These are phyloP conservation scores for Mimosa pudica DNA, from an alignment of 306 rosid species.

Conservation along the genomic window DNA sequence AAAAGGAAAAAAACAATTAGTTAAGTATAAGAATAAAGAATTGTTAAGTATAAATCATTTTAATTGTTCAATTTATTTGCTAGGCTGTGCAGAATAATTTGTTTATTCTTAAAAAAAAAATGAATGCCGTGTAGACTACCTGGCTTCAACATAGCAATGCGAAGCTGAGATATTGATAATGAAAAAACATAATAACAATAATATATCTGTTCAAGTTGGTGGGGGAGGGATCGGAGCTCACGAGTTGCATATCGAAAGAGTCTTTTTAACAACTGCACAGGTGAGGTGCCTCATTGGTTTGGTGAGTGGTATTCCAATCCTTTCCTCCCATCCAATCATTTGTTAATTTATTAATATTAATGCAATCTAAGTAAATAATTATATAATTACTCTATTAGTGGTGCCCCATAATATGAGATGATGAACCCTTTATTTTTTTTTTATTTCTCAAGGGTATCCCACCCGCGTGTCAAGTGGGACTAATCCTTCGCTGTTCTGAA, in stretches of 20 bases:
- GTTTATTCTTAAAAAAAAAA: too few relatives aligned
- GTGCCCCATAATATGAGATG: not conserved
- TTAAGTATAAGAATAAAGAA: too few relatives aligned
- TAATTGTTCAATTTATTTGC: too few relatives aligned
- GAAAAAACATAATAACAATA: too few relatives aligned
- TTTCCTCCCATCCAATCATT: not conserved
- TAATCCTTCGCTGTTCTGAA: too few relatives aligned
- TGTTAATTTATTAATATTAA: not conserved
- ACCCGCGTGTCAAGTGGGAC: too few relatives aligned
- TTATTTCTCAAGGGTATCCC: too few relatives aligned
- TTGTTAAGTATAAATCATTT: too few relatives aligned
- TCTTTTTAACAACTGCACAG: not conserved
- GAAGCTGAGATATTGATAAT: not conserved
- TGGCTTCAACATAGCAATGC: not conserved
- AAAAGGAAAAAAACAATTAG: too few relatives aligned
- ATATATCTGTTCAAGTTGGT: not conserved
- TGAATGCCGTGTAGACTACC: too few relatives aligned
- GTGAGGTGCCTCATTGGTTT: not conserved
- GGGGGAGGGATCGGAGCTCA: not conserved
- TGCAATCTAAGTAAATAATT: not conserved
- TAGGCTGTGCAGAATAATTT: too few relatives aligned
- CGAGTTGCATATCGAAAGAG: not conserved
- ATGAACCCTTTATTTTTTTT: not conserved
- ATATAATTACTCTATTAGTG: not conserved
- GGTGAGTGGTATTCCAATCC: not conserved